A percentile compares a stretch with the other conserved stretches of the same genome.
These are phyloP conservation scores for Phytopythium boreale DNA, from an alignment of 352 stramenopile genomes.

Conservation along the genomic window DNA sequence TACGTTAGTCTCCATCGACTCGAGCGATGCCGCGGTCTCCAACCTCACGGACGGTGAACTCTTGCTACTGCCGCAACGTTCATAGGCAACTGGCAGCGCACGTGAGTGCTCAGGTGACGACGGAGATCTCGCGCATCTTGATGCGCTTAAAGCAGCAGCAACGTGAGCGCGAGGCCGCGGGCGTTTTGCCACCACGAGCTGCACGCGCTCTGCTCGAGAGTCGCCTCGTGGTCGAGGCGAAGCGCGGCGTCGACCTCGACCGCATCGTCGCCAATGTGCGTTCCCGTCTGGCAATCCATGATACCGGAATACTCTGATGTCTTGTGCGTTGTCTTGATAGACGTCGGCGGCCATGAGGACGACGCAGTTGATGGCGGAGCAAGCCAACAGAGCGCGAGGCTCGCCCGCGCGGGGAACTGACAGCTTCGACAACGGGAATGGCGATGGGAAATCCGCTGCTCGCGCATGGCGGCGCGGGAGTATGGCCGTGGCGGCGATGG, in stretches of 20 bases:
- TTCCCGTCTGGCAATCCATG: background rate
- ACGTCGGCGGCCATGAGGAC: conserved; percentile 1
- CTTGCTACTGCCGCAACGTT: background rate
- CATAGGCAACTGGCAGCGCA: conserved; percentile 36
- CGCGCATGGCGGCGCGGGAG: conserved; percentile 12
- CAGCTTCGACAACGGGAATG: background rate
- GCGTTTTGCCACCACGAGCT: conserved; percentile 39
- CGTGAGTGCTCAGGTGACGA: conserved; percentile 36
- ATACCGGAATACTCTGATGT: background rate
- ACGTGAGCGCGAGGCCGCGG: conserved; percentile 33
- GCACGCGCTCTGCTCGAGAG: conserved; percentile 48
- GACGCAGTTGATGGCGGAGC: background rate
- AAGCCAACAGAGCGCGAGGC: background rate
- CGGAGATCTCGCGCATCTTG: conserved; percentile 39
- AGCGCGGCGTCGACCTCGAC: conserved; percentile 44
- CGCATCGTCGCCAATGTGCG: conserved; percentile 43
- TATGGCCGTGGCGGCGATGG: conserved; percentile 13
- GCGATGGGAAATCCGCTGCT: background rate
- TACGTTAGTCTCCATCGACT: background rate
- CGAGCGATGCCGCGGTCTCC: background rate
- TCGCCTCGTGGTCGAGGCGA: conserved; percentile 60
- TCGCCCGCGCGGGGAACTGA: background rate
- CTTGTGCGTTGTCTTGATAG: background rate
- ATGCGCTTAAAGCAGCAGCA: conserved; percentile 40
- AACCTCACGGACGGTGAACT: background rate